phyloP scores from a whole-genome alignment of 2,329 filamentous ascomycete genomes.

The Chrysoporthe puriensis region DNA sequence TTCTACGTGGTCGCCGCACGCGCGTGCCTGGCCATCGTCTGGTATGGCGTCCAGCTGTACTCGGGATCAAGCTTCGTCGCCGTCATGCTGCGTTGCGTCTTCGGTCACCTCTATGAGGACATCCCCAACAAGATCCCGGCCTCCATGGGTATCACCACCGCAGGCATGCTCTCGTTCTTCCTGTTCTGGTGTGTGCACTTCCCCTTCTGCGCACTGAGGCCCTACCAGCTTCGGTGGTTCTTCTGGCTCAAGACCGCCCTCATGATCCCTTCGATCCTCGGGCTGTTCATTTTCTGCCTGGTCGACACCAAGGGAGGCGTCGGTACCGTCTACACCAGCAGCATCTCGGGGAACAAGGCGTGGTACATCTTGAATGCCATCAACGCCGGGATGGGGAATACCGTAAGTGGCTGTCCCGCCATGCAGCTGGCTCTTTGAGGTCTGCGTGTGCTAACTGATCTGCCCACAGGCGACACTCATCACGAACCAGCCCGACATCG shows the following conservation, averaged over 20 bases:
- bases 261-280: slow-evolving; percentile 40
- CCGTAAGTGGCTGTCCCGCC: background rate
- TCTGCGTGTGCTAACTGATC: background rate
- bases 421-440: background rate
- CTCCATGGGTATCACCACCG: slow-evolving; percentile 44
- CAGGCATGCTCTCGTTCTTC: slow-evolving; percentile 43
- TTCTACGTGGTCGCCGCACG: slow-evolving; percentile 48
- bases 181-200: slow-evolving; percentile 45
- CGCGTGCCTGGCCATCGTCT: slow-evolving; percentile 45
- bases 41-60: slow-evolving; percentile 39
- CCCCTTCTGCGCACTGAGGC: slow-evolving; percentile 46
- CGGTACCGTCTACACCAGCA: slow-evolving; percentile 33
- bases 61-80: slow-evolving; percentile 29
- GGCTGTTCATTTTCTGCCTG: slow-evolving; percentile 43
- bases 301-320: slow-evolving; percentile 42
- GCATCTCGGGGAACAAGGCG: slow-evolving; percentile 13
- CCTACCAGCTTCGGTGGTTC: slow-evolving; percentile 48
- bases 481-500: slow-evolving; percentile 49
- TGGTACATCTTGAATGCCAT: slow-evolving; percentile 39
- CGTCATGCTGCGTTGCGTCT: slow-evolving; percentile 35
- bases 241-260: slow-evolving; percentile 49
- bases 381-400: slow-evolving; percentile 41
- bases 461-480: slow-evolving; percentile 40
- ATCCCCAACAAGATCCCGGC: slow-evolving; percentile 44
- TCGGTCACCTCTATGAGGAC: slow-evolving; percentile 40